Percentiles rank a stretch among this genome's conserved stretches.
phyloP scores from a whole-genome alignment of 106 monocot species.

The Phalaenopsis equestris region DNA sequence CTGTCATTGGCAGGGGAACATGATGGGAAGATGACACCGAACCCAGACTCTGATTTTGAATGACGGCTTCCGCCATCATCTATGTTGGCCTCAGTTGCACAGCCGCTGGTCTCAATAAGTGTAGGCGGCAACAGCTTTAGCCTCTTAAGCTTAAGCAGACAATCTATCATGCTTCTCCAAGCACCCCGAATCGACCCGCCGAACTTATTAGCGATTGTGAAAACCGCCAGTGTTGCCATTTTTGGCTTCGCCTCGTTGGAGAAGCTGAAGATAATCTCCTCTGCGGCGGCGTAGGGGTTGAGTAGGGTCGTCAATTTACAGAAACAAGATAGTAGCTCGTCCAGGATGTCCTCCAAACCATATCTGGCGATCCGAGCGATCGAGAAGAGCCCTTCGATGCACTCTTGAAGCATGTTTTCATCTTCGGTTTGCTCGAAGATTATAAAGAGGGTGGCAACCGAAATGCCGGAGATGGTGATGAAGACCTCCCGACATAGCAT shows the following conservation, averaged over 20 bases:
- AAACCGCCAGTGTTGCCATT: constrained; percentile 81
- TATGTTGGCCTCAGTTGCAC: neutral
- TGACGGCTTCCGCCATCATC: neutral
- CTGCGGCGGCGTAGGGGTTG: constrained; percentile 73
- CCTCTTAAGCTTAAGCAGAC: constrained; percentile 79
- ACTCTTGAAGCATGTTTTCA: constrained; percentile 57
- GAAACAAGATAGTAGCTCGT: constrained; percentile 83
- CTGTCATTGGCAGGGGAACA: constrained; percentile 21
- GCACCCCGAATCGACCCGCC: constrained; percentile 67
- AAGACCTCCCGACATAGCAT: constrained; percentile 66
- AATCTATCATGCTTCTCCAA: constrained; percentile 77
- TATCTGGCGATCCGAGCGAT: constrained; percentile 59
- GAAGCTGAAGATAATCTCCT: constrained; percentile 77
- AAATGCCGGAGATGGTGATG: constrained; percentile 58
- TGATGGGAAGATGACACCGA: constrained; percentile 43
- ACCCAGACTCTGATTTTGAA: constrained; percentile 32
- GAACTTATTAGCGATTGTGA: constrained; percentile 86
- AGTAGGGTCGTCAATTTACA: constrained; percentile 79
- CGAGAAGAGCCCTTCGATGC: constrained; percentile 62
- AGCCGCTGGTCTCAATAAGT: constrained; percentile 14
- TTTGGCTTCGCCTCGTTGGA: constrained; percentile 70
- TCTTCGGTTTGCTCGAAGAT: constrained; percentile 86
- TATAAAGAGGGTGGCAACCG: constrained; percentile 59
- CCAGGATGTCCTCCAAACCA: constrained; percentile 73
- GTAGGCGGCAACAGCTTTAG: constrained; percentile 62